phyloP scores from a whole-genome alignment of 208 protist species.

The Acanthamoeba triangularis region DNA sequence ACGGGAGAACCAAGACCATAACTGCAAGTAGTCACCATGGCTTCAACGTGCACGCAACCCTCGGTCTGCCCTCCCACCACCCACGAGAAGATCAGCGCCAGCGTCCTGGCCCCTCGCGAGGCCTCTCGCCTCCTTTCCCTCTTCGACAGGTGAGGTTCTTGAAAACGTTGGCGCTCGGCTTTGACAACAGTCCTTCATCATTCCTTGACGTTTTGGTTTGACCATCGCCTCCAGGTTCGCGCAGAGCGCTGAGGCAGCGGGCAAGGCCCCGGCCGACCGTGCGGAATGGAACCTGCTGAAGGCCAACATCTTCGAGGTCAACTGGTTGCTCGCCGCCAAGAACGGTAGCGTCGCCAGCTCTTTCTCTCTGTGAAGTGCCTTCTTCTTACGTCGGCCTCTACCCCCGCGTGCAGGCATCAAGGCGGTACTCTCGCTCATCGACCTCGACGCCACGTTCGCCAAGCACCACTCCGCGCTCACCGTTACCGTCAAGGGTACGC shows the following conservation, averaged over 20 bases:
- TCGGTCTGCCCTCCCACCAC: not conserved
- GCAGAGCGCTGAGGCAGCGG: not conserved
- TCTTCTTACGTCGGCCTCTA: not conserved
- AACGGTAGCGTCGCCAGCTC: not conserved
- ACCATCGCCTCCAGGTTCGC: not conserved
- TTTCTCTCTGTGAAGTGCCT: not conserved
- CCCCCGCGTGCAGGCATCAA: conserved; percentile 1
- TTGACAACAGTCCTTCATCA: not conserved
- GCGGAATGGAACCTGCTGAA: conserved; percentile 60
- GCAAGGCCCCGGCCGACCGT: not conserved
- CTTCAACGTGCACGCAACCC: not conserved
- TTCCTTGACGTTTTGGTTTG: not conserved
- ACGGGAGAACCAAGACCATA: not conserved
- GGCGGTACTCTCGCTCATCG: not conserved
- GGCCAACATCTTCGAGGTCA: conserved; percentile 59
- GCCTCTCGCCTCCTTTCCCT: conserved; percentile 45
- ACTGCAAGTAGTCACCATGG: not conserved
- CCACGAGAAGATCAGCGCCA: not conserved
- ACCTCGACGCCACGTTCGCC: not conserved
- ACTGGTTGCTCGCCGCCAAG: conserved; percentile 53
- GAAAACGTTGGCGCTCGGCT: not conserved
- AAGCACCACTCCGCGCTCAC: not conserved
- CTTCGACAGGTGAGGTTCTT: not conserved
- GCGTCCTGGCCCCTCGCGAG: conserved; percentile 45
- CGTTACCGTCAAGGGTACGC: conserved; percentile 7